Evolutionary conservation across 2,329 filamentous ascomycete genomes (phyloP).

Genomic region (Alternaria ventricosa): DNA sequence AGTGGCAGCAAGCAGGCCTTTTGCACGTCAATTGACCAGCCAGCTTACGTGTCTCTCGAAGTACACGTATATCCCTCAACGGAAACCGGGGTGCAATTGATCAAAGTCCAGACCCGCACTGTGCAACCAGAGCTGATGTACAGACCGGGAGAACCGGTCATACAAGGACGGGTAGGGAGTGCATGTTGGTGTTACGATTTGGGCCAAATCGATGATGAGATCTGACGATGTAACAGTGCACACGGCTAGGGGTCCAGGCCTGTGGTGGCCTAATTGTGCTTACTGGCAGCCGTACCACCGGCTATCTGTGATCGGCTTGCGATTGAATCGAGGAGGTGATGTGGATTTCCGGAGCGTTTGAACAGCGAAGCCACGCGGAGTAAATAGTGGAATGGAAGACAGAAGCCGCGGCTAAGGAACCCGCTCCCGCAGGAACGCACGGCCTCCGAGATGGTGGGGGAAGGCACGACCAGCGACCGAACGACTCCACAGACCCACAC

Average conservation of each 20-base stretch:
- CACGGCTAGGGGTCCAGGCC: neutral
- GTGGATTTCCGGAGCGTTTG: neutral
- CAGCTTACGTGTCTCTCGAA: neutral
- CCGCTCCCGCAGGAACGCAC: constrained; percentile 19
- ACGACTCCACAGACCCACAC: constrained; percentile 13
- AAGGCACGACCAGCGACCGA: constrained; percentile 13
- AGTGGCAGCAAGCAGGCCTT: neutral
- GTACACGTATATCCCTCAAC: neutral
- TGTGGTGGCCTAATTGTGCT: neutral
- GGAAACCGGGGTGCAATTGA: neutral
- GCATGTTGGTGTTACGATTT: constrained; percentile 4
- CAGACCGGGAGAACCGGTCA: constrained; percentile 13
- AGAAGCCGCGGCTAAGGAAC: constrained; percentile 7
- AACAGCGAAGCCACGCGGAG: neutral
- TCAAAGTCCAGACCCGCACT: neutral
- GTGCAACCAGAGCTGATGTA: neutral
- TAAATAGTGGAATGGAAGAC: neutral
- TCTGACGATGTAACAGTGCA: constrained; percentile 7
- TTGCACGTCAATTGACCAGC: neutral
- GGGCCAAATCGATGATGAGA: constrained; percentile 2
- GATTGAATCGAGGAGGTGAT: neutral
- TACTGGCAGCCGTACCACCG: neutral
- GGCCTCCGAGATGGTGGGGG: constrained; percentile 21
- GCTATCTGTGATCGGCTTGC: neutral
- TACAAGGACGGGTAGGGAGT: constrained; percentile 8